Evolutionary conservation across 345 rosid species (phyloP), one percentile per base, ranked within the genome.

Genomic region (Erysimum cheiranthoides): DNA sequence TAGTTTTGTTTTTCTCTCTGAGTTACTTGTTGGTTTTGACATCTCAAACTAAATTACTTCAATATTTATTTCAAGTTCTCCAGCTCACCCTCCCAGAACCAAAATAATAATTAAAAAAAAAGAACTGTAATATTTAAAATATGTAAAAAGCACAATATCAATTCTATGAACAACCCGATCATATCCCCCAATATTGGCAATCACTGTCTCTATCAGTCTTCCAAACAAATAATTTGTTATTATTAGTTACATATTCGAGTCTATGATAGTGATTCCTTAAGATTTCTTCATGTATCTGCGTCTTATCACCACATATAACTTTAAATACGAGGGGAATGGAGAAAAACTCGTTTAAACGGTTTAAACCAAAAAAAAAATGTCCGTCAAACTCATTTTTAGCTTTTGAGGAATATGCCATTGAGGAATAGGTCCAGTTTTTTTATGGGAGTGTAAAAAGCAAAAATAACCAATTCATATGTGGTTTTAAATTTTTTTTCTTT

Each of bases 231-330:
- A 54, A 18, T 11, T 14, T 61, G 18, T 10, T 49, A 34, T 21
- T 40, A 10, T n/a, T 52, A 69, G 25, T 18, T 76, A 10, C 11
- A 43, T 28, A 56, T 40, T 27, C 42, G 42, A 68, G 61, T 54
- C 17, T 8, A 12, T 39, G 79, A 69, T 70, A 53, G 27, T 53
- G 79, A 70, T 70, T 16, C 11, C 49, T 61, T 25, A 2, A 35
- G 56, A 16, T 17, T 51, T 75, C 39, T 67, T 51, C 57, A 63
- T 51, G 31, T 68, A 32, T 43, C 80, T 76, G 80, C 80, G 71
- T 70, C 80, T 69, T 39, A 61, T 76, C 80, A 76, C 80, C 80
- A 76, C 80, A 61, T 76, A 21, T 21, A 21, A 75, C 73, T 60
- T 74, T 46, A 5, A 3, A 38, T 38, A 18, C 31, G 17, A 39